phyloP scores from a whole-genome alignment of 306 rosid genomes.

The Prosopis cineraria region DNA sequence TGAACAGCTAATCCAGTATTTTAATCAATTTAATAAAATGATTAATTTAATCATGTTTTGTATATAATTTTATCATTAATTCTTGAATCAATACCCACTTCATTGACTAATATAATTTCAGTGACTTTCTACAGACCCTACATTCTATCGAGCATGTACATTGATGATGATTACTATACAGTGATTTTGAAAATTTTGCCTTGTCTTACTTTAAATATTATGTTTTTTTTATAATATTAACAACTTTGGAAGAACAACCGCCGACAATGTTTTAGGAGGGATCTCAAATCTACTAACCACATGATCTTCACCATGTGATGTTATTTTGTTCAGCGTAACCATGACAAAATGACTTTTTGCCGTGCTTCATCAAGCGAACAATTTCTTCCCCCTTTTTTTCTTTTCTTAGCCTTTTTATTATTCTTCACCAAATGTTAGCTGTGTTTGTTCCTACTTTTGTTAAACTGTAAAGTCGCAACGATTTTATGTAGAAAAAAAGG shows the following conservation, averaged over 20 bases:
- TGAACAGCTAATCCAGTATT: too few relatives aligned
- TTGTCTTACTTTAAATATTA: not conserved
- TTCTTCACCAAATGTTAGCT: not conserved
- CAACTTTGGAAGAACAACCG: not conserved
- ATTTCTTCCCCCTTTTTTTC: not conserved
- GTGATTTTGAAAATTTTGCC: not conserved
- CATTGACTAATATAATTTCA: too few relatives aligned
- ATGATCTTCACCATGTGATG: not conserved
- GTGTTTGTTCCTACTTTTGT: not conserved
- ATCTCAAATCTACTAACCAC: not conserved
- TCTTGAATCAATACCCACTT: too few relatives aligned
- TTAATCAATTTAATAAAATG: too few relatives aligned
- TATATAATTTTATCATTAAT: too few relatives aligned
- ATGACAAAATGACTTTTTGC: not conserved
- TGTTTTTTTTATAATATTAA: not conserved
- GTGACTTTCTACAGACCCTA: too few relatives aligned
- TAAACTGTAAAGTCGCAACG: too few relatives aligned
- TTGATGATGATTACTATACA: too few relatives aligned
- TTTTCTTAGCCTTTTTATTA: not conserved
- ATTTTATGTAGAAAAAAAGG: not conserved
- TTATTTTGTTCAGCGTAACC: not conserved
- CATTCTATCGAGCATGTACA: too few relatives aligned
- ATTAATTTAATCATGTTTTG: too few relatives aligned
- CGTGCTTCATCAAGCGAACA: not conserved
- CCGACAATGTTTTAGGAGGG: not conserved